Percentiles rank a stretch among this genome's conserved stretches.
phyloP scores from a whole-genome alignment of 2,329 filamentous ascomycete species.

The Diaporthe capsici region DNA sequence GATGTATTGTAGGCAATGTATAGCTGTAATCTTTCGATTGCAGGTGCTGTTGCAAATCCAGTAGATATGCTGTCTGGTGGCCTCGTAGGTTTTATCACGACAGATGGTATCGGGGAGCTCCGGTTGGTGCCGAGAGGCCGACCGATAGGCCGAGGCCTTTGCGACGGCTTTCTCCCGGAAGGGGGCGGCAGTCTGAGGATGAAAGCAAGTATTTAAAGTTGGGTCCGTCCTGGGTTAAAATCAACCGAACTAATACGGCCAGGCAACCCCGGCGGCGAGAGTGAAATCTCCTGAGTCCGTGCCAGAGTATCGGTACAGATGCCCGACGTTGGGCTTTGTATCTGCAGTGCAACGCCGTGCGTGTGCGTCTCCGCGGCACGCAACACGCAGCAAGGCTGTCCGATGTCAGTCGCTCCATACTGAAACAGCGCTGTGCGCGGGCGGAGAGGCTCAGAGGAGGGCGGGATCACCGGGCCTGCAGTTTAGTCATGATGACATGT shows the following conservation, averaged over 20 bases:
- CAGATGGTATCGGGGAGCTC: slow-evolving; percentile 6
- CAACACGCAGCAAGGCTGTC: slow-evolving; percentile 31
- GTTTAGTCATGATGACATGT: slow-evolving; percentile 23
- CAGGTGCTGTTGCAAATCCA: not conserved
- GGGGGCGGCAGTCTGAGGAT: slow-evolving; percentile 3
- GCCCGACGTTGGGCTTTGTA: slow-evolving; percentile 27
- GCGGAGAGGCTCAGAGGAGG: not conserved
- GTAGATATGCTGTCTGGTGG: not conserved
- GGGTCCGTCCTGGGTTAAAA: slow-evolving; percentile 16
- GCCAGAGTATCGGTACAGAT: slow-evolving; percentile 33
- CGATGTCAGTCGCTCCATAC: slow-evolving; percentile 15
- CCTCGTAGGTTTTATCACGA: not conserved
- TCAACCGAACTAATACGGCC: slow-evolving; percentile 16
- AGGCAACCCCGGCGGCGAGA: slow-evolving; percentile 17
- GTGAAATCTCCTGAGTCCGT: slow-evolving; percentile 32
- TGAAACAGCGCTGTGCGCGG: slow-evolving; percentile 28
- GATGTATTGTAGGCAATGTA: not conserved
- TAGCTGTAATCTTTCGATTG: not conserved
- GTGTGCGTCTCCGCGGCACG: slow-evolving; percentile 27
- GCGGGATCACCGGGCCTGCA: slow-evolving; percentile 21
- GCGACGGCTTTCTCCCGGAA: slow-evolving; percentile 24
- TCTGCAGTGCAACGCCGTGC: slow-evolving; percentile 40
- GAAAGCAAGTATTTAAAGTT: slow-evolving; percentile 29
- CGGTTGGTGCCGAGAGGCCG: slow-evolving; percentile 23
- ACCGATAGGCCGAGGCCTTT: slow-evolving; percentile 12